Percentiles rank a stretch among this genome's conserved stretches.
Conservation (phyloP, 192 early-diverging fungal genomes). For the Powellomyces hirtus region DNA sequence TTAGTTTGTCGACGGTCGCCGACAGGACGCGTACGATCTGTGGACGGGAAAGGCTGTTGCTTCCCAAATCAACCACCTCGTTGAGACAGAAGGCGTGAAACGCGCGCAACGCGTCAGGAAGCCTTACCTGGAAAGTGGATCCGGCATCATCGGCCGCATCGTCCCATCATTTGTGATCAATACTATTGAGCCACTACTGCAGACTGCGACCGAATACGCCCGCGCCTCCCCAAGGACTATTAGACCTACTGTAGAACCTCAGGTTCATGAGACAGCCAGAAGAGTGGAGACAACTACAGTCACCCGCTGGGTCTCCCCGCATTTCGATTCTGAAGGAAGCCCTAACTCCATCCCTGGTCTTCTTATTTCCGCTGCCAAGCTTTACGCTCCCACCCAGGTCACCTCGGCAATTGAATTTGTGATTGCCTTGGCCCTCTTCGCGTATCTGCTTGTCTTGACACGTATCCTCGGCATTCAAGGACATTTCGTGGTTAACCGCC, state of each 20-base stretch:
- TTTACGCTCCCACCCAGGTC: conserved; percentile 43
- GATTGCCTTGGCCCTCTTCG: conserved; percentile 36
- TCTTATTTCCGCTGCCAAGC: conserved; percentile 35
- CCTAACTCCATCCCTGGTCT: conserved; percentile 26
- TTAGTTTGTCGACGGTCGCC: conserved; percentile 43
- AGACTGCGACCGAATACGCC: conserved; percentile 29
- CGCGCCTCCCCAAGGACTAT: background rate
- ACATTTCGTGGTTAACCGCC: conserved; percentile 42
- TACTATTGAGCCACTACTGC: conserved; percentile 41
- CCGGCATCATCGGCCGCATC: conserved; percentile 34
- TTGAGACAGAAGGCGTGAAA: conserved; percentile 32
- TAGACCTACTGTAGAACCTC: background rate
- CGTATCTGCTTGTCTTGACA: conserved; percentile 39
- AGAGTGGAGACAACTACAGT: background rate
- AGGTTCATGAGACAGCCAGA: background rate
- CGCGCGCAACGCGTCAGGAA: conserved; percentile 30
- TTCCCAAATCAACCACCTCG: conserved; percentile 27
- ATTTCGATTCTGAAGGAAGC: conserved; percentile 22
- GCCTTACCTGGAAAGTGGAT: conserved; percentile 36
- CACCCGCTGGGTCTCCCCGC: conserved; percentile 1
- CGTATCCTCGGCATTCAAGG: conserved; percentile 42
- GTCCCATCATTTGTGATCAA: conserved; percentile 42
- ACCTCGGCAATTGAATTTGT: conserved; percentile 38
- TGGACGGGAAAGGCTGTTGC: conserved; percentile 44
- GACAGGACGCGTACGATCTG: conserved; percentile 52